Conservation (phyloP, 192 early-diverging fungal species). For the Gigaspora rosea region DNA sequence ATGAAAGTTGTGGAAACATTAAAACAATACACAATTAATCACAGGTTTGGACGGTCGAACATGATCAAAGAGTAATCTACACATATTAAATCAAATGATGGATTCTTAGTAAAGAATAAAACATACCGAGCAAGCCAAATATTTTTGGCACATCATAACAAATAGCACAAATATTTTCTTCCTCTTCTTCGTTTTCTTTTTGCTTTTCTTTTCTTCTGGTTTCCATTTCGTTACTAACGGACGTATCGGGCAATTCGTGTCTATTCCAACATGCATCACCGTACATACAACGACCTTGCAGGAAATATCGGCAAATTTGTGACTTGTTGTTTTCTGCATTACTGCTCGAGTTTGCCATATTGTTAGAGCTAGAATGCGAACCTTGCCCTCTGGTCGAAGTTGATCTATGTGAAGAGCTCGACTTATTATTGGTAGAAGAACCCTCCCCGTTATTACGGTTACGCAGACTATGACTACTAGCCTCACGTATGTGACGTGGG, state of each 20-base stretch:
- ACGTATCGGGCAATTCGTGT: constrained; percentile 21
- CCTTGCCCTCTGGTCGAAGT: background rate
- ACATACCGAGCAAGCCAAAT: constrained; percentile 31
- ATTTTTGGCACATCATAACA: constrained; percentile 32
- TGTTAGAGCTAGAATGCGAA: constrained; percentile 14
- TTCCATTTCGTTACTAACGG: background rate
- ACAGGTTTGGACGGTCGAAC: background rate
- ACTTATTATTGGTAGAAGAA: constrained; percentile 12
- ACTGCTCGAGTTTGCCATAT: background rate
- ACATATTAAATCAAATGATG: background rate
- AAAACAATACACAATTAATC: background rate
- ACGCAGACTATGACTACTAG: background rate
- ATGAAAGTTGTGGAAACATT: background rate
- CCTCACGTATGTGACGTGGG: background rate
- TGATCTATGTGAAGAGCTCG: background rate
- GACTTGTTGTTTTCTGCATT: background rate
- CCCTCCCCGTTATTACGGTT: background rate
- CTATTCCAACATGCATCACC: constrained; percentile 29
- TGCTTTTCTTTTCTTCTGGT: background rate
- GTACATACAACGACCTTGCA: constrained; percentile 26
- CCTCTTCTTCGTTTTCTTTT: constrained; percentile 19
- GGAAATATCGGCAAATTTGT: constrained; percentile 21
- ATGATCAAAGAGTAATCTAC: background rate
- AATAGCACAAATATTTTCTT: constrained; percentile 26
- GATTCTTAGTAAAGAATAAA: background rate